These are phyloP conservation scores for Petunia hybrid DNA, from an alignment of 305 asterid species.

Conservation along the genomic window DNA sequence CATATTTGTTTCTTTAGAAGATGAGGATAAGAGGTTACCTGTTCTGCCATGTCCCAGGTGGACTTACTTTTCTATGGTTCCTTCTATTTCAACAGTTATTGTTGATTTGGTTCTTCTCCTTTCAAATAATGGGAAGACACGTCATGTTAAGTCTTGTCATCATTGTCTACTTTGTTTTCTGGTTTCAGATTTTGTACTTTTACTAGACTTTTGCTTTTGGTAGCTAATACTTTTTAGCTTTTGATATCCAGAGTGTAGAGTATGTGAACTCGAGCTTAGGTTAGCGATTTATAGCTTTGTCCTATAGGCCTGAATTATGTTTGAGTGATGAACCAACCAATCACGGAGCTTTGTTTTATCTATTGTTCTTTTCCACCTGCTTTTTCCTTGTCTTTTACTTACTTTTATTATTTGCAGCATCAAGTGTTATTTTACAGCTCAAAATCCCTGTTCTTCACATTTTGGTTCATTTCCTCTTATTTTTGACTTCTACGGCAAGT, in stretches of 20 bases:
- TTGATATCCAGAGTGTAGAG: background rate
- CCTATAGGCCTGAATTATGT: background rate
- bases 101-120: background rate
- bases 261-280: background rate
- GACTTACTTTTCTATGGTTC: background rate
- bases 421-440: background rate
- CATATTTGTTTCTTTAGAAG: background rate
- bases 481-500: background rate
- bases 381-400: background rate
- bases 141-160: background rate
- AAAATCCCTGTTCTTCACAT: background rate
- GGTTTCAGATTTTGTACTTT: conserved; percentile 22
- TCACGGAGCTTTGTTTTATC: background rate
- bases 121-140: background rate
- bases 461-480: background rate
- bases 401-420: conserved; percentile 4
- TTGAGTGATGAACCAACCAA: background rate
- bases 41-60: background rate
- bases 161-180: background rate
- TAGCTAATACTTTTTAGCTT: background rate
- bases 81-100: background rate
- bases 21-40: background rate
- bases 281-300: background rate
- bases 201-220: background rate
- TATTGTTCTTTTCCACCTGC: background rate